Base-by-base conservation (phyloP, 164 flowering plant genomes). In the Vitis amurensis region DNA sequence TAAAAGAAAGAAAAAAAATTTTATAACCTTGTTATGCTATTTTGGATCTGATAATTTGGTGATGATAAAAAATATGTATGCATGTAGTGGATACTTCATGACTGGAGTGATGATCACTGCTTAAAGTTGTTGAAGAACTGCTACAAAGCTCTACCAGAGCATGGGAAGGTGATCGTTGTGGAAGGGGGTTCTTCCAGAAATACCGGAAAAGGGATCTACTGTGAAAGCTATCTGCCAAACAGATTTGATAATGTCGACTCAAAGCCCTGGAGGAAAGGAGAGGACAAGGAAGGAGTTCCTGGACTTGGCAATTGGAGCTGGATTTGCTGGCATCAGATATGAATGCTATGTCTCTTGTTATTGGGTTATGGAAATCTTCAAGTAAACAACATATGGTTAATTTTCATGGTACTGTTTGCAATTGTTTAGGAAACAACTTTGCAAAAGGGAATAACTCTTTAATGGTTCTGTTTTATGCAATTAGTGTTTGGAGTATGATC, bases 341-440 rank as follows among this genome's bases (percentile, higher is more conserved):
- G 56, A 49, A 10, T 76, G 67, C 16, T 57, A 8, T 67, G 81
- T 67, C 1, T 68, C 51, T 15, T 59, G 58, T 17, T 61, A 50
- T 56, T 59, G 53, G 68, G 53, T 77, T 50, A 77, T 77, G 74
- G 81, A 78, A 75, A 70, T 73, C 30, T 44, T 52, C 16, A 77
- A 66, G 30, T 67, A 73, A n/a, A 37, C 50, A 7, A 14, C 55
- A 31, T 31, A 31, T 4, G 6, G 44, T 31, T 31, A 31, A 31
- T 31, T 31, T 7, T 31, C 44, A 31, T 31, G 44, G 44, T 31
- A 31, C 44, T 31, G 44, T 31, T 31, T 31, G 7, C 8, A 31
- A 4, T 31, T 31, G 44, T 31, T 31, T 3, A 31, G 3, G 44
- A 31, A 31, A 31, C 44, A 31, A 31, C 6, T 7, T 31, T 31